phyloP scores from a whole-genome alignment of 1,139 yeast genomes.

The Scheffersomyces quercinus region DNA sequence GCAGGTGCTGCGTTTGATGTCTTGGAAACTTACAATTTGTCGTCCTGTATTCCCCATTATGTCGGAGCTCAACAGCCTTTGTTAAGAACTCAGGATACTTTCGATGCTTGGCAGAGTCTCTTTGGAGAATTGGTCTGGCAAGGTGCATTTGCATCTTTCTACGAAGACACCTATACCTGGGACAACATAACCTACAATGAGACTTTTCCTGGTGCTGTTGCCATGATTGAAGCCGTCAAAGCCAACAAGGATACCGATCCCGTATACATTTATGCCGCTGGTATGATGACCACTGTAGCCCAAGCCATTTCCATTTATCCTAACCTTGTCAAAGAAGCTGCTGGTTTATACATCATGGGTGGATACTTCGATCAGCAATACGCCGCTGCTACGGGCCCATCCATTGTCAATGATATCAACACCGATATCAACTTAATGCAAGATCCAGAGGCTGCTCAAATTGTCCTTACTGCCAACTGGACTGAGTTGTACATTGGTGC shows the following conservation, averaged over 20 bases:
- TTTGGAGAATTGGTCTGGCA: constrained; percentile 44
- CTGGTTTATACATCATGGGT: constrained; percentile 42
- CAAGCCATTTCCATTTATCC: constrained; percentile 42
- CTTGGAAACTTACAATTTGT: constrained; percentile 28
- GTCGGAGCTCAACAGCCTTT: constrained; percentile 39
- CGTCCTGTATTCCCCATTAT: constrained; percentile 39
- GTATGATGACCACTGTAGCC: constrained; percentile 44
- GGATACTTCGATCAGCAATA: constrained; percentile 41
- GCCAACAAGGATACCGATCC: constrained; percentile 24
- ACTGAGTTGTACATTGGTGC: constrained; percentile 36
- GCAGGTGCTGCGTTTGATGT: constrained; percentile 29
- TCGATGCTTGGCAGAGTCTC: constrained; percentile 35
- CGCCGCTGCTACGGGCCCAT: constrained; percentile 32
- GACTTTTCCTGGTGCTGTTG: constrained; percentile 33
- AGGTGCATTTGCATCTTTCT: constrained; percentile 35
- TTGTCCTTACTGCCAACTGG: constrained; percentile 40
- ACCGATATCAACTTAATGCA: constrained; percentile 43
- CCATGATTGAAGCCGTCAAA: constrained; percentile 38
- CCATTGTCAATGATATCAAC: constrained; percentile 30
- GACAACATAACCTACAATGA: constrained; percentile 27
- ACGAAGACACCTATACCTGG: constrained; percentile 29
- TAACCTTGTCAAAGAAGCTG: constrained; percentile 34
- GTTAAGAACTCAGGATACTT: constrained; percentile 36
- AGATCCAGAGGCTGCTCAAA: constrained; percentile 47
- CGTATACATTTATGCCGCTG: constrained; percentile 38